phyloP scores from a whole-genome alignment of 2,329 filamentous ascomycete species.

The Chrysoporthe austroafricana region DNA sequence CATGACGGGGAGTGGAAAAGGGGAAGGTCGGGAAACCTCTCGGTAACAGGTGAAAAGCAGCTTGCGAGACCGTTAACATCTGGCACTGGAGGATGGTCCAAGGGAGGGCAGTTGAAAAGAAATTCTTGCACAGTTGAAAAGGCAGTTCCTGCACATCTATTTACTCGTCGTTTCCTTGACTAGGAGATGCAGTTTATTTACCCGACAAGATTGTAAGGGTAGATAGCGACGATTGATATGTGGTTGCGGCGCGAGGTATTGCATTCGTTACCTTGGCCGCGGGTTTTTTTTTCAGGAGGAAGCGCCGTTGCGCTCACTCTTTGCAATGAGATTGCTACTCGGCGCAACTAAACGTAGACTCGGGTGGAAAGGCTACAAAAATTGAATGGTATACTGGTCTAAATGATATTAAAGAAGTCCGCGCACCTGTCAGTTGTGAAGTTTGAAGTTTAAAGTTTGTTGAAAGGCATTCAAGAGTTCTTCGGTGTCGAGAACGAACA shows the following conservation, averaged over 20 bases:
- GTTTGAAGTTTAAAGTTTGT: neutral
- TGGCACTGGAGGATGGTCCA: neutral
- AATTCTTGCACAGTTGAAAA: conserved; percentile 4
- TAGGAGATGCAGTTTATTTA: conserved; percentile 8
- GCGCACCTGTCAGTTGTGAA: neutral
- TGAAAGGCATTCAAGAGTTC: neutral
- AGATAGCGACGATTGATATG: conserved; percentile 6
- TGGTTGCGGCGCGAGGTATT: neutral
- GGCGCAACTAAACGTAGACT: conserved; percentile 37
- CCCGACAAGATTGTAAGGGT: conserved; percentile 15
- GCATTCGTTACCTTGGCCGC: neutral
- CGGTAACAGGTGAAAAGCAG: conserved; percentile 8
- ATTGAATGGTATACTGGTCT: conserved; percentile 25
- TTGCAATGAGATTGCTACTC: conserved; percentile 13
- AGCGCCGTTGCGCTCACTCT: conserved; percentile 4
- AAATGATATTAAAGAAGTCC: neutral
- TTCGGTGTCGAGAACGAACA: neutral
- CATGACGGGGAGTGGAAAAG: conserved; percentile 21
- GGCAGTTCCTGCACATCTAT: conserved; percentile 14
- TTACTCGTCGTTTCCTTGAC: conserved; percentile 10
- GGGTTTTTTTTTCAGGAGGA: neutral
- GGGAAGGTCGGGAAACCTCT: conserved; percentile 10
- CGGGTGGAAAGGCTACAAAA: conserved; percentile 33
- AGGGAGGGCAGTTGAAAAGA: neutral
- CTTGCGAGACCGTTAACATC: neutral